Base-by-base conservation (phyloP, 345 rosid species). In the Eutrema heterophyllum region DNA sequence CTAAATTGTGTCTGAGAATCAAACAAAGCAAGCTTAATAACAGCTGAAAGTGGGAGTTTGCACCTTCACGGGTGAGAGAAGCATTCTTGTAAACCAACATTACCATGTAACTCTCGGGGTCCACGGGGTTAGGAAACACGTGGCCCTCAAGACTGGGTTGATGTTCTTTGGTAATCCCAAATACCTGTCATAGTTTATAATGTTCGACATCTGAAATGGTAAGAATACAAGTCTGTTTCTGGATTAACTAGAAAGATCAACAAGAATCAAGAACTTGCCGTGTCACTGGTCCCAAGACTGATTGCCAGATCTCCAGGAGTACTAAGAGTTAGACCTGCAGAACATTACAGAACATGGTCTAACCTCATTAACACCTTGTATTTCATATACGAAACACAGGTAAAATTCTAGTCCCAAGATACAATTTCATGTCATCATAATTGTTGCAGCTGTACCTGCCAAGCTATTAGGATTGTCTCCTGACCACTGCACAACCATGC, bases 381-480 rank as follows among this genome's bases (percentile, higher is more conserved):
- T 9, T 33, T 45, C 54, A 52, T 18, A 52, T 16, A 35, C n/a
- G 5, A 5, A 68, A 24, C n/a, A 43, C 36, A 43, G 7, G 13
- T 14, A 40, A 54, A n/a, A 58, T 39, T 40, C 68, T 18, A 32
- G 21, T 50, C 4, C n/a, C 7, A 32, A 18, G 43, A 59, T 30
- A 48, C 18, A 57, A 16, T 56, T 26, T 13, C 68, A 71, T 13
- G 30, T 56, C 64, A 46, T 48, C 45, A 70, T 18, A 44, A 57
- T 9, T 29, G 40, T 36, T 27, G 52, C 32, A 27, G 6, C 4
- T n/a, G 67, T 67, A 90, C 98, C 97, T 79, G 99, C 99, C 78
- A 95, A 86, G 80, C 99, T 95, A 84, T 89, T 92, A 45, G 99
- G 99, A 67, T 95, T 95, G 84, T 95, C 99, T 82, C 97, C 99